A percentile compares a stretch with the other conserved stretches of the same genome.
Evolutionary conservation across 768 basidiomycete species (phyloP).

Genomic region (Phaeotremella skinneri): DNA sequence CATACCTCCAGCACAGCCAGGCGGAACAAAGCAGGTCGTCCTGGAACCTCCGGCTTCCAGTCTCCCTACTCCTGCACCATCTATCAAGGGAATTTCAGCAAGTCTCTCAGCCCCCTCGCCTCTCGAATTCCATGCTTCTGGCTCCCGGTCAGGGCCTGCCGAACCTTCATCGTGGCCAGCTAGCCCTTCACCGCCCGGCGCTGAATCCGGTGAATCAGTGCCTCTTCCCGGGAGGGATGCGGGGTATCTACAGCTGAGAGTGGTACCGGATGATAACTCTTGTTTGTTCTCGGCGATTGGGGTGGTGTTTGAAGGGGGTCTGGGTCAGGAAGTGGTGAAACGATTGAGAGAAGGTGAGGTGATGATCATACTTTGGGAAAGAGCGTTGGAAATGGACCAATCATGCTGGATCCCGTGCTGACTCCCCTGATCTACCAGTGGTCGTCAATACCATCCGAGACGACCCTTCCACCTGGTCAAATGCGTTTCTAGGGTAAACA

Average conservation of each 20-base stretch:
- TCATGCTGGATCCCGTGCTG: not conserved
- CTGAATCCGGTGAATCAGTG: conserved; percentile 13
- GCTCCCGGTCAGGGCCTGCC: not conserved
- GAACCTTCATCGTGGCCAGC: not conserved
- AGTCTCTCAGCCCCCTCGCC: conserved; percentile 26
- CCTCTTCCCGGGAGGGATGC: conserved; percentile 36
- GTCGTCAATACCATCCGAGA: conserved; percentile 75
- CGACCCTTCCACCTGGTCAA: conserved; percentile 71
- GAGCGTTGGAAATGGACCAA: not conserved
- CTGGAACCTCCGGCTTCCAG: conserved; percentile 29
- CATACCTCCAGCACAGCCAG: conserved; percentile 14
- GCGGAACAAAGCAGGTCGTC: conserved; percentile 8
- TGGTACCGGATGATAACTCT: conserved; percentile 96
- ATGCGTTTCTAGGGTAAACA: conserved; percentile 78
- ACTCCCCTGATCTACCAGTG: conserved; percentile 56
- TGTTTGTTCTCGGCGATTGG: conserved; percentile 88
- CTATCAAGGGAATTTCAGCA: conserved; percentile 25
- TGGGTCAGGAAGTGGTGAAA: conserved; percentile 59
- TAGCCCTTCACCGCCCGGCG: not conserved
- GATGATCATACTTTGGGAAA: not conserved
- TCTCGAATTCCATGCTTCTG: conserved; percentile 1
- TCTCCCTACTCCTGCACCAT: conserved; percentile 25
- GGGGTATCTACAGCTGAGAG: conserved; percentile 53
- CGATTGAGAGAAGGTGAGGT: conserved; percentile 68
- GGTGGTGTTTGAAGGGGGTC: conserved; percentile 78